Evolutionary conservation across 495 filamentous ascomycete species (phyloP).

Genomic region (Parathielavia appendiculata): DNA sequence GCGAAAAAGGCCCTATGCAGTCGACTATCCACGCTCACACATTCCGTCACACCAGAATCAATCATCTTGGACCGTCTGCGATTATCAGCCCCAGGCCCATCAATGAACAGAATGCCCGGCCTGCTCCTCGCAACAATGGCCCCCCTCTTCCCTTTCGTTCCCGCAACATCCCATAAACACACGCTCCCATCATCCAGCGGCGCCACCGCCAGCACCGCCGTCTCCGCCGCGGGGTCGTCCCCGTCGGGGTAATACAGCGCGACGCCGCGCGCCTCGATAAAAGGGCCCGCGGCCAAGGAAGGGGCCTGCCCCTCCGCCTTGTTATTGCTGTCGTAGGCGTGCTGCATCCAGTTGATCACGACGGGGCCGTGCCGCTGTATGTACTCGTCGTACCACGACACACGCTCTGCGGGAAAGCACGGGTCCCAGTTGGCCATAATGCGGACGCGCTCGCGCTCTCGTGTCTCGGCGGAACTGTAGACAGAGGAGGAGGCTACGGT

Average conservation of each 20-base stretch:
- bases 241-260: conserved; percentile 55
- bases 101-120: conserved; percentile 56
- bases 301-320: conserved; percentile 6
- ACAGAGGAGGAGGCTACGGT: neutral
- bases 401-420: conserved; percentile 57
- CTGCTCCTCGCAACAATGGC: conserved; percentile 59
- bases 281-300: conserved; percentile 21
- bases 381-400: conserved; percentile 85
- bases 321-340: conserved; percentile 29
- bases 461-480: conserved; percentile 3
- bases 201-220: conserved; percentile 59
- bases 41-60: conserved; percentile 71
- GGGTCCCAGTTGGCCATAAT: conserved; percentile 78
- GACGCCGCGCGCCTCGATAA: conserved; percentile 58
- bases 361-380: conserved; percentile 75
- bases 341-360: conserved; percentile 67
- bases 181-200: conserved; percentile 83
- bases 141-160: conserved; percentile 55
- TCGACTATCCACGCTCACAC: conserved; percentile 71
- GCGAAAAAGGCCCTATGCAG: conserved; percentile 73
- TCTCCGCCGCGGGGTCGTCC: conserved; percentile 42
- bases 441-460: conserved; percentile 44
- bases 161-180: conserved; percentile 77
- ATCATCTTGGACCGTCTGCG: conserved; percentile 42
- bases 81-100: conserved; percentile 44